Evolutionary conservation across 441 rosid genomes (phyloP).

Genomic region (Breynia disticha): DNA sequence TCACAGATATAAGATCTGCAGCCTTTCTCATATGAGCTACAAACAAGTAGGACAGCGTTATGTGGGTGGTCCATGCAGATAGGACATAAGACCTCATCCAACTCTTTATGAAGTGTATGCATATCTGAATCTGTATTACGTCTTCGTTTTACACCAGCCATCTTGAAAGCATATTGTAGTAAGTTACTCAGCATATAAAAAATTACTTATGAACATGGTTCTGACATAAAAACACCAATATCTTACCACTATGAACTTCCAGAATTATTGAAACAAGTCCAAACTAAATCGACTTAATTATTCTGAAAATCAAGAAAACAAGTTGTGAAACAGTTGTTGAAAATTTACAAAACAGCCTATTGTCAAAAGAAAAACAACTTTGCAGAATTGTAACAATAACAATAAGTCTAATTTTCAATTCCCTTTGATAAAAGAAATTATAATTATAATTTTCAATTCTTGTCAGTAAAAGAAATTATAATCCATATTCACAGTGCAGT

Average conservation of each 20-base stretch:
- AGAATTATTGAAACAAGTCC: neutral
- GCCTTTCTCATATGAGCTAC: conserved; percentile 65
- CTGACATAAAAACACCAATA: neutral
- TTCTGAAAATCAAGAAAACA: too few relatives aligned
- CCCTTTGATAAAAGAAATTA: too few relatives aligned
- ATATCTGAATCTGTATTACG: conserved; percentile 60
- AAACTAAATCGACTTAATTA: too few relatives aligned
- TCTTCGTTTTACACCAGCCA: conserved; percentile 94
- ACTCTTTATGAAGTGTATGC: conserved; percentile 60
- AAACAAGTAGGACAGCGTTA: conserved; percentile 62
- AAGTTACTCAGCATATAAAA: conserved; percentile 55
- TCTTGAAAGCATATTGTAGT: conserved; percentile 78
- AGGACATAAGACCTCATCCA: conserved; percentile 68
- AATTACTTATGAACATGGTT: conserved; percentile 16
- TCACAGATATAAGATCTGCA: conserved; percentile 71
- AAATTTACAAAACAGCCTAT: too few relatives aligned
- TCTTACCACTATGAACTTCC: neutral
- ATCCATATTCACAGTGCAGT: too few relatives aligned
- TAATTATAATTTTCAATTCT: too few relatives aligned
- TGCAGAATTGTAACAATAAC: too few relatives aligned
- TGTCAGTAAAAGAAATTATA: too few relatives aligned
- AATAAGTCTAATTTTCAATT: too few relatives aligned
- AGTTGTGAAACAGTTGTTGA: too few relatives aligned
- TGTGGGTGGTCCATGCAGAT: conserved; percentile 83
- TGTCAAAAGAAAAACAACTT: too few relatives aligned